phyloP scores from a whole-genome alignment of 331 rosid genomes.

The Prunus yedoensis region DNA sequence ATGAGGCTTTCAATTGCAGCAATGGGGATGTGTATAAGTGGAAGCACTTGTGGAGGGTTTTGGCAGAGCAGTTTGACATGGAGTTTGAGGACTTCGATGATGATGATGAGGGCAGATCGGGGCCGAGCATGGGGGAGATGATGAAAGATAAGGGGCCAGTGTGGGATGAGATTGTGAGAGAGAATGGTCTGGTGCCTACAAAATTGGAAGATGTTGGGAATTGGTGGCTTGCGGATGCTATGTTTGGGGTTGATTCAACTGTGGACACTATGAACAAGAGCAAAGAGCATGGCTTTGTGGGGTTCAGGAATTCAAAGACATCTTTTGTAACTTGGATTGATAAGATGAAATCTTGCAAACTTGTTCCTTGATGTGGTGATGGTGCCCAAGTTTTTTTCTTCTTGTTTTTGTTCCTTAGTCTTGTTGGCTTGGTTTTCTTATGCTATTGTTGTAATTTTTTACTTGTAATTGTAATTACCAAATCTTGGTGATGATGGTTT shows the following conservation, averaged over 20 bases:
- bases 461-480: background rate
- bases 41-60: conserved; percentile 26
- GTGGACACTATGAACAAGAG: conserved; percentile 33
- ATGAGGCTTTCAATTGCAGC: conserved; percentile 31
- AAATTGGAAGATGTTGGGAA: conserved; percentile 26
- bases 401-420: background rate
- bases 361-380: conserved; percentile 24
- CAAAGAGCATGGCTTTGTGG: conserved; percentile 29
- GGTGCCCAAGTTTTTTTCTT: background rate
- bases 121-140: background rate
- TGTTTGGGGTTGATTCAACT: background rate
- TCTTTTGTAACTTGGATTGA: conserved; percentile 27
- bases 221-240: conserved; percentile 9
- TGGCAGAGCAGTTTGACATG: conserved; percentile 19
- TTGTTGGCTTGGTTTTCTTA: background rate
- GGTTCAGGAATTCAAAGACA: conserved; percentile 23
- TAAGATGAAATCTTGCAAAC: conserved; percentile 19
- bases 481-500: too few relatives aligned
- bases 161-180: conserved; percentile 30
- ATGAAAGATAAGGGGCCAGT: conserved; percentile 29
- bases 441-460: background rate
- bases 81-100: background rate
- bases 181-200: conserved; percentile 5
- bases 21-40: conserved; percentile 28
- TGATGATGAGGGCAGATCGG: background rate